A percentile compares a stretch with the other conserved stretches of the same genome.
Conservation (phyloP, 805 yeast species). For the Saccharomyces eubayanus region DNA sequence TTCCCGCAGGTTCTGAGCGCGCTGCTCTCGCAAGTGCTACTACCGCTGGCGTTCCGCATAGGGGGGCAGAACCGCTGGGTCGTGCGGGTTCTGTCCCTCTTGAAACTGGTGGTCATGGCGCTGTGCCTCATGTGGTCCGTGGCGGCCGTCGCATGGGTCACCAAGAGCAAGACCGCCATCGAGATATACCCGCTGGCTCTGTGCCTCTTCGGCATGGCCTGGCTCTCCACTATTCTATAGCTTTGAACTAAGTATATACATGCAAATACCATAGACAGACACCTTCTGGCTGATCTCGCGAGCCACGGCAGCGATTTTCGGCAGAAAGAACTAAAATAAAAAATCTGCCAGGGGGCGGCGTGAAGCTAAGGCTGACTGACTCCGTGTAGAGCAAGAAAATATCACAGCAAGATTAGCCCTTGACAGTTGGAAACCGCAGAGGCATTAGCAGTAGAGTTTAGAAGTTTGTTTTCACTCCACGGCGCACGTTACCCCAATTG, state of each 20-base stretch:
- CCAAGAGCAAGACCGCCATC: slow-evolving; percentile 16
- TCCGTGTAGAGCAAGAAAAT: background rate
- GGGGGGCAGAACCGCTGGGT: slow-evolving; percentile 8
- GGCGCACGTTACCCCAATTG: background rate
- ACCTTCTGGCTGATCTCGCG: background rate
- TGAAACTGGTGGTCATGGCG: slow-evolving; percentile 13
- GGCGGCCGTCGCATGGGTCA: slow-evolving; percentile 18
- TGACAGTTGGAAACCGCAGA: background rate
- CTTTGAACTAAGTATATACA: background rate
- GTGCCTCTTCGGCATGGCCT: slow-evolving; percentile 21
- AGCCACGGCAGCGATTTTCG: background rate
- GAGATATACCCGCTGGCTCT: slow-evolving; percentile 24
- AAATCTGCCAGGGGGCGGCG: background rate
- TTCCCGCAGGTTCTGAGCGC: slow-evolving; percentile 29
- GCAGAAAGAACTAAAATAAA: background rate
- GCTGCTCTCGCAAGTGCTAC: slow-evolving; percentile 16
- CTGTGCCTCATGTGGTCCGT: slow-evolving; percentile 23
- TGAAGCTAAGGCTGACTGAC: background rate
- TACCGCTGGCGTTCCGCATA: slow-evolving; percentile 21
- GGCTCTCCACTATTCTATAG: slow-evolving; percentile 18
- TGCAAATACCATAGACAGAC: background rate
- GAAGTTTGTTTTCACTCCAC: background rate
- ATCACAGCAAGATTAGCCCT: background rate
- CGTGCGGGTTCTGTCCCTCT: slow-evolving; percentile 12
- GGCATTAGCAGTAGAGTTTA: background rate